Percentiles rank a stretch among this genome's conserved stretches.
These are phyloP conservation scores for Talaromyces verruculosus DNA, from an alignment of 2,329 filamentous ascomycete genomes.

Conservation along the genomic window DNA sequence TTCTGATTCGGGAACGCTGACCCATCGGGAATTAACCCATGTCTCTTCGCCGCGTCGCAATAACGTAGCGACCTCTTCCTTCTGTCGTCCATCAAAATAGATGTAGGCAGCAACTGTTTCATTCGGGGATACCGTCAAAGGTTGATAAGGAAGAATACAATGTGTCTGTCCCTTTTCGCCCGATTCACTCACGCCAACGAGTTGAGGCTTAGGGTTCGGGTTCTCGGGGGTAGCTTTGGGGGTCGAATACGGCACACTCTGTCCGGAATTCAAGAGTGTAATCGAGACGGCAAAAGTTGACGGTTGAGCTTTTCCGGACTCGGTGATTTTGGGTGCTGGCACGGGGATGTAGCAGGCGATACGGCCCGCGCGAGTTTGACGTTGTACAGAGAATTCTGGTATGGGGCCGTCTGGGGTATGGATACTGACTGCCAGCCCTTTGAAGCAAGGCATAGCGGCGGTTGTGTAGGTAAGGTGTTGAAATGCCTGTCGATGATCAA, in stretches of 20 bases:
- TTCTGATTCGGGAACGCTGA: constrained; percentile 86
- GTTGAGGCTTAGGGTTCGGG: constrained; percentile 76
- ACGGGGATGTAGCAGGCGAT: constrained; percentile 98
- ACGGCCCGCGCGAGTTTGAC: constrained; percentile 82
- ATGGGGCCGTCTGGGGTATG: constrained; percentile 79
- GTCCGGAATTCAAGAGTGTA: constrained; percentile 82
- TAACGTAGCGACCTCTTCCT: constrained; percentile 95
- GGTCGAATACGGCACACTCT: constrained; percentile 88
- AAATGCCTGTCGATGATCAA: not conserved
- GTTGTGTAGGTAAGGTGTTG: not conserved
- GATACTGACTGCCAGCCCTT: constrained; percentile 97
- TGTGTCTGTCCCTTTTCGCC: constrained; percentile 54
- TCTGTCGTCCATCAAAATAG: constrained; percentile 92
- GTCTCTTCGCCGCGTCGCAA: constrained; percentile 92
- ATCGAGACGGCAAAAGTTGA: constrained; percentile 98
- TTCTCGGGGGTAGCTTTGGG: constrained; percentile 75
- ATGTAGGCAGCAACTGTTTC: constrained; percentile 99
- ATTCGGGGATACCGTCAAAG: constrained; percentile 87
- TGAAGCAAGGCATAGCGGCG: constrained; percentile 86
- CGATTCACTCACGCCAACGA: constrained; percentile 66
- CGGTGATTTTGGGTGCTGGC: constrained; percentile 75
- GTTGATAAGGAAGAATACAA: constrained; percentile 75
- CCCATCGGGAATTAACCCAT: constrained; percentile 98
- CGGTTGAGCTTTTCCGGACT: constrained; percentile 77
- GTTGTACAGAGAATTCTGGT: constrained; percentile 90